Evolutionary conservation across 164 flowering plant species (phyloP), one percentile per base, ranked within the genome.

Genomic region (Chimonanthus salicifolius): DNA sequence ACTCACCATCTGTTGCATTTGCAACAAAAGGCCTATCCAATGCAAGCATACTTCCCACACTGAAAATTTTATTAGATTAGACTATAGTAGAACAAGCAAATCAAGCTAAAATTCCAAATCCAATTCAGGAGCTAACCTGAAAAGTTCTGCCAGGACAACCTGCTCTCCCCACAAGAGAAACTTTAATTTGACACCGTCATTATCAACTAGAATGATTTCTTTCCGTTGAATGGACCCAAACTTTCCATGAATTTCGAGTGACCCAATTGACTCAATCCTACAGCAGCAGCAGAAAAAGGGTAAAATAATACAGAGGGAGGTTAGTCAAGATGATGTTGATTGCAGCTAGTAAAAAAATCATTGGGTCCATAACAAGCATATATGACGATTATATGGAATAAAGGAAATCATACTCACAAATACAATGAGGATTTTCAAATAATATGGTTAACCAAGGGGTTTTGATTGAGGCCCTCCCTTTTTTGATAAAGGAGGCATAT

Each of bases 121-220:
- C 13, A 21, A 62, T 44, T 13, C 48, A 79, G 49, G 69, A 49
- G 54, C 46, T 77, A 69, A 95, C 98, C 97, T 88, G 76, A 92
- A 85, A 76, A 91, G 89, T 81, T 93, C 92, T 75, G 92, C 90
- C 9, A 95, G 89, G 64, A 86, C 63, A 78, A 89, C 84, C 80
- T 93, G 99, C 74, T 95, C 96, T 68, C 93, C 97, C 99, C 98
- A 90, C 80, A 91, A 82, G 48, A 88, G 63, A 83, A 95, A 86
- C 60, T 83, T 84, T 75, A 88, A 65, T 76, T 79, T 87, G 74
- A 76, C 67, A 74, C 96, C 94, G 80, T 95, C 94, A 75, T 82
- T 83, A 76, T 95, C 97, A 77, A 91, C 87, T 71, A 94, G 90
- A 72, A 78, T 89, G 45, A 92, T 83, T 81, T 89, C 86, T 76